These are phyloP conservation scores for Chamaecrista fasciculata DNA, from an alignment of 306 rosid species.

Conservation along the genomic window DNA sequence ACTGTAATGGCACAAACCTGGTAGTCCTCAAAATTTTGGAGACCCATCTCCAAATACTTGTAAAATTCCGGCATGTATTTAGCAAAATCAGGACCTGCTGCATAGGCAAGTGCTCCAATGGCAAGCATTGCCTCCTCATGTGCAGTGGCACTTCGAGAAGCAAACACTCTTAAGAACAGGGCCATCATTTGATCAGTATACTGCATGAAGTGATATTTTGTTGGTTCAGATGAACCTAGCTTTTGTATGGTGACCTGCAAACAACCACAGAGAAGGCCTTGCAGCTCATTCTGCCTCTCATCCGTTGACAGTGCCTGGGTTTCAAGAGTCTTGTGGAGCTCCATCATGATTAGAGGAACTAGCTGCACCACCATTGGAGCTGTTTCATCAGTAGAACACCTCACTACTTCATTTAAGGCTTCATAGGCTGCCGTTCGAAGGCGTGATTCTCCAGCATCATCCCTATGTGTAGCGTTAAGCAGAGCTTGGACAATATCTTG, in stretches of 20 bases:
- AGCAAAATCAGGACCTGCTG: slow-evolving; percentile 68
- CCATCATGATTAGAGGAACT: slow-evolving; percentile 71
- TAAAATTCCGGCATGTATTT: slow-evolving; percentile 85
- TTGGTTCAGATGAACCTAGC: slow-evolving; percentile 75
- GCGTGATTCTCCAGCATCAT: slow-evolving; percentile 89
- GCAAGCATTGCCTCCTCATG: slow-evolving; percentile 99
- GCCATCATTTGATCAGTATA: slow-evolving; percentile 88
- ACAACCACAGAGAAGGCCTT: slow-evolving; percentile 97
- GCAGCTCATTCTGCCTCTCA: slow-evolving; percentile 85
- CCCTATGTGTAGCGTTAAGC: slow-evolving; percentile 77
- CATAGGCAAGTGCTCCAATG: slow-evolving; percentile 94
- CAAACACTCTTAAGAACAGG: slow-evolving; percentile 81
- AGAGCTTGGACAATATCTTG: slow-evolving; percentile 80
- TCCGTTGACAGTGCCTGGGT: slow-evolving; percentile 66
- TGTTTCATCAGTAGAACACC: slow-evolving; percentile 89
- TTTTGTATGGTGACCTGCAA: slow-evolving; percentile 93
- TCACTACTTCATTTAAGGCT: slow-evolving; percentile 87
- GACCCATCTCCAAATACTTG: slow-evolving; percentile 86
- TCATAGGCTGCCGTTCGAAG: slow-evolving; percentile 94
- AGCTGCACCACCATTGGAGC: slow-evolving; percentile 77
- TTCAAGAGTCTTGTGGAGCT: slow-evolving; percentile 83
- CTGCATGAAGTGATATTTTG: slow-evolving; percentile 70
- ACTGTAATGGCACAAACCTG: slow-evolving; percentile 96
- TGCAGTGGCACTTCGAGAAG: slow-evolving; percentile 89
- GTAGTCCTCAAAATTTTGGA: slow-evolving; percentile 93